Evolutionary conservation across 1,284 basidiomycete species (phyloP), one percentile per base, ranked within the genome.

Genomic region (Stygiomarasmius scandens): DNA sequence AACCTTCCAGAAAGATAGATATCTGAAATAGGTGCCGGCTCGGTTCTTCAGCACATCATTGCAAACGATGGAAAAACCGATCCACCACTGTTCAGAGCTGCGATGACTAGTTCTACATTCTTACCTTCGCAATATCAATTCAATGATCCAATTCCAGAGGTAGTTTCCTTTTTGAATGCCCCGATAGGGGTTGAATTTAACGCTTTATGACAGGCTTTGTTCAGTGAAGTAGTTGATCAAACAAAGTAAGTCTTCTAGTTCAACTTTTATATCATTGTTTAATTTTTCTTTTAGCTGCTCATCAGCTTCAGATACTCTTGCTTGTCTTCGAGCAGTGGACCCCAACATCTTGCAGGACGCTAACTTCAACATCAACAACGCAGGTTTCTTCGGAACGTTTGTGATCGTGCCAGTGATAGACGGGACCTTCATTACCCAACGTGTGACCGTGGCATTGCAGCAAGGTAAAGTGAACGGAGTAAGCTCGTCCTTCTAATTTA

Each of bases 81-180:
- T 11, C 81, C 79, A 2, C 72, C 72, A 0, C 61, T 83, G 6
- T 83, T 81, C 67, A 67, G 68, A 54, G 70, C 60, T 10, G 80
- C 77, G 1, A 79, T 81, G 3, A 74, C 77, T 1, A 80, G 77
- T 53, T 82, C 80, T 0, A 67, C 70, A 0, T 80, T 73, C 63
- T 58, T 81, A 2, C 78, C 79, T 0, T 72, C 80, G 0, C 78
- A 82, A 56, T 82, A 81, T 52, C 48, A 59, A 1, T 82, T 72
- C 61, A 71, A 80, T 56, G 74, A 78, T 55, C 61, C 54, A 14
- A 72, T 81, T 49, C 75, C 77, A 1, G 75, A 82, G 69, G 80
- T 79, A 43, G 46, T 64, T 10, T 22, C 14, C 24, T 22, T 3
- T 14, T 62, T 29, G 34, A 60, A 20, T 23, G 56, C 14, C 27